These are phyloP conservation scores for Penicillium macrosclerotiorum DNA, from an alignment of 495 filamentous ascomycete genomes.

Conservation along the genomic window DNA sequence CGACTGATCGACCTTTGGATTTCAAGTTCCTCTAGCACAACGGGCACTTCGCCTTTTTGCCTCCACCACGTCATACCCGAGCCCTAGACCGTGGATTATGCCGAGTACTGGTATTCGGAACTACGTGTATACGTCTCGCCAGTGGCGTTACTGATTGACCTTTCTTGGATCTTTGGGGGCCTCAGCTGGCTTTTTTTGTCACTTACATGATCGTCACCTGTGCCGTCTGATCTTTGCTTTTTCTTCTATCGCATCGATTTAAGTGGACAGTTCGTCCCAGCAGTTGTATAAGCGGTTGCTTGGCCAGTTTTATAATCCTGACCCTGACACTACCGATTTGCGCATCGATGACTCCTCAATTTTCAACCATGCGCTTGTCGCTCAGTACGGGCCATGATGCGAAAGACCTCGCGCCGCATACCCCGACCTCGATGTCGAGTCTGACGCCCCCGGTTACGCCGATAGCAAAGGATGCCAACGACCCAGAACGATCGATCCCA, in stretches of 20 bases:
- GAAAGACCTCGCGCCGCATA: slow-evolving; percentile 9
- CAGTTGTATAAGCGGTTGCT: no score
- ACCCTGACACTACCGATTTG: no score
- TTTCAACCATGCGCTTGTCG: slow-evolving; percentile 29
- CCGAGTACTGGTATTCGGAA: background rate
- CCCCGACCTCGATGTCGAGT: slow-evolving; percentile 12
- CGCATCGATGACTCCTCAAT: slow-evolving; percentile 7
- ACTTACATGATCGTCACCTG: no score
- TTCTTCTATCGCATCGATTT: background rate
- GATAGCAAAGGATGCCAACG: slow-evolving; percentile 20
- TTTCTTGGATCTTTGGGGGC: background rate
- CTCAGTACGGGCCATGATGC: slow-evolving; percentile 25
- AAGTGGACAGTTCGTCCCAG: no score
- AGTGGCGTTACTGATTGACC: slow-evolving; percentile 17
- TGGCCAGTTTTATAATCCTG: no score
- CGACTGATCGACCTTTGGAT: no score
- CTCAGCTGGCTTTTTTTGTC: no score
- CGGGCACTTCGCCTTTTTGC: slow-evolving; percentile 1
- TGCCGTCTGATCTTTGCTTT: no score
- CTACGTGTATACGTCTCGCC: slow-evolving; percentile 8
- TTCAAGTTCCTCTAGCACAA: background rate
- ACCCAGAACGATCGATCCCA: slow-evolving; percentile 4
- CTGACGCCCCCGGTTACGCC: slow-evolving; percentile 43
- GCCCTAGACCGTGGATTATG: slow-evolving; percentile 20
- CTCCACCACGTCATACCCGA: slow-evolving; percentile 21